Conservation (phyloP, 2,329 filamentous ascomycete genomes). For the Teratosphaeria gauchensis region DNA sequence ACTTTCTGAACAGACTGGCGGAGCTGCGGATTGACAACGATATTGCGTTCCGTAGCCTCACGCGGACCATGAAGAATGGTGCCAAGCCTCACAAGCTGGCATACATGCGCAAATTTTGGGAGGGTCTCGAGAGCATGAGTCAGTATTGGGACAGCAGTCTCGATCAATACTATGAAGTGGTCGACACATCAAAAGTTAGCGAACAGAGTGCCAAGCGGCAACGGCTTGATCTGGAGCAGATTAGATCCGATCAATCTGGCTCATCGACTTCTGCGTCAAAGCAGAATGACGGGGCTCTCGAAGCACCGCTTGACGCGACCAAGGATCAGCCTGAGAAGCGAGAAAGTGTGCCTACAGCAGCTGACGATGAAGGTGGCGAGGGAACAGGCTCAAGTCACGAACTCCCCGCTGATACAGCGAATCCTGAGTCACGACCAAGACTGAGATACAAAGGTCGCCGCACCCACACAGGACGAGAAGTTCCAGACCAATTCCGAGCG, state of each 20-base stretch:
- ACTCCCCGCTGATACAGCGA: neutral
- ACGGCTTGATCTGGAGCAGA: slow-evolving; percentile 8
- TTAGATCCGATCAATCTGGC: neutral
- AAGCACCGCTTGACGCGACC: neutral
- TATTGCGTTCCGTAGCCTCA: slow-evolving; percentile 48
- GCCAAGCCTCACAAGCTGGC: slow-evolving; percentile 41
- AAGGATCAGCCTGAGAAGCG: neutral
- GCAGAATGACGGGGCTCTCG: neutral
- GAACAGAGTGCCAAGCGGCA: slow-evolving; percentile 18
- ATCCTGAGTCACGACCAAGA: slow-evolving; percentile 4
- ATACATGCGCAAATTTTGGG: slow-evolving; percentile 52
- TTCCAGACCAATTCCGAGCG: slow-evolving; percentile 49
- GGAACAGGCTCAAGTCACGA: neutral
- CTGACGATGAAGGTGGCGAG: neutral
- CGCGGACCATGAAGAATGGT: slow-evolving; percentile 34
- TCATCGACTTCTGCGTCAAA: neutral
- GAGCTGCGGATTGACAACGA: slow-evolving; percentile 48
- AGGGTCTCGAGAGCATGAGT: slow-evolving; percentile 47
- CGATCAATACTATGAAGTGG: slow-evolving; percentile 43
- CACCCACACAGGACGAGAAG: slow-evolving; percentile 46
- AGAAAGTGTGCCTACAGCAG: neutral
- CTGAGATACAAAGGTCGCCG: slow-evolving; percentile 48
- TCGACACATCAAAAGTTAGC: slow-evolving; percentile 7
- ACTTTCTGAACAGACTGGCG: slow-evolving; percentile 27
- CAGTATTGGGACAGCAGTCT: slow-evolving; percentile 54